These are phyloP conservation scores for Metarhizium anisopliae DNA, from an alignment of 2,329 filamentous ascomycete species.

Conservation along the genomic window DNA sequence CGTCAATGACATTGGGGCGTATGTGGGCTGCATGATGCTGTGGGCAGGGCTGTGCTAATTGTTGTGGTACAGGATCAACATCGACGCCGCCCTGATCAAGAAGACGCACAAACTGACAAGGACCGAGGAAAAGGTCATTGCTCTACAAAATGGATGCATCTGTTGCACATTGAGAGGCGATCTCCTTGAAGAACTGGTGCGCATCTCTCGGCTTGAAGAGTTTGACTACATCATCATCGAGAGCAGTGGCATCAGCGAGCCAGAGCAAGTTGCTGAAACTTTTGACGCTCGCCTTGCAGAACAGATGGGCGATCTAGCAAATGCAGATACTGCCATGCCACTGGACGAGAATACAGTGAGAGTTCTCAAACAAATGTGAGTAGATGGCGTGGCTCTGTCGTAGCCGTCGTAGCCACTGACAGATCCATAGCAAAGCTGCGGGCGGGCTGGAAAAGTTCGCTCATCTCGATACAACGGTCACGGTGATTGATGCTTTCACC, in stretches of 20 bases:
- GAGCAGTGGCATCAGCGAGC: constrained; percentile 63
- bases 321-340: constrained; percentile 18
- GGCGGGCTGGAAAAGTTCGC: constrained; percentile 60
- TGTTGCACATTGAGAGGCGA: constrained; percentile 68
- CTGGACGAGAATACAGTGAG: constrained; percentile 26
- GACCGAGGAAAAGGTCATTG: constrained; percentile 55
- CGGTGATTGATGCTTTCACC: constrained; percentile 65
- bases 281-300: constrained; percentile 51
- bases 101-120: constrained; percentile 46
- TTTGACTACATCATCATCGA: constrained; percentile 68
- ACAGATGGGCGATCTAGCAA: constrained; percentile 29
- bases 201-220: constrained; percentile 48
- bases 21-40: constrained; percentile 9
- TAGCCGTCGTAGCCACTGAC: not conserved
- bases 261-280: constrained; percentile 65
- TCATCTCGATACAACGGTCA: constrained; percentile 61
- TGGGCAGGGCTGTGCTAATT: not conserved
- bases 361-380: constrained; percentile 27
- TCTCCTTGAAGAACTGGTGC: constrained; percentile 59
- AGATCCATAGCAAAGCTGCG: constrained; percentile 31
- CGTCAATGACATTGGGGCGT: constrained; percentile 63
- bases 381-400: not conserved
- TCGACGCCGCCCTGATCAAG: constrained; percentile 54
- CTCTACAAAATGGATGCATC: constrained; percentile 66
- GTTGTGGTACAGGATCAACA: constrained; percentile 40